Evolutionary conservation across 805 yeast genomes (phyloP).

Genomic region (Candida khao-thaluensis): DNA sequence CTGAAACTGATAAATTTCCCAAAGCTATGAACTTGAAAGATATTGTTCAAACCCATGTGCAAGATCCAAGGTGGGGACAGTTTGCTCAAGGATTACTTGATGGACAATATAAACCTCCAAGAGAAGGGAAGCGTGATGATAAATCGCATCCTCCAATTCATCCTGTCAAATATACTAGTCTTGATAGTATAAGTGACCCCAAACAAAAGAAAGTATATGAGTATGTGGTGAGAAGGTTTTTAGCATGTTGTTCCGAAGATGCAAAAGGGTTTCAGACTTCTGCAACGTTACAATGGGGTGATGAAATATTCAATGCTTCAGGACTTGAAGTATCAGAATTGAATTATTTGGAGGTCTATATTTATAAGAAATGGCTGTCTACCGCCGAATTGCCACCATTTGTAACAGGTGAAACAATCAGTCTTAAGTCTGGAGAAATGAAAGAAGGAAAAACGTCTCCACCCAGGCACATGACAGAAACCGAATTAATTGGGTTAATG

Average conservation of each 20-base stretch:
- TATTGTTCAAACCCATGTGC: conserved; percentile 60
- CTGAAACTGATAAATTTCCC: conserved; percentile 92
- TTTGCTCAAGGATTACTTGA: conserved; percentile 51
- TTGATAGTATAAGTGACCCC: conserved; percentile 23
- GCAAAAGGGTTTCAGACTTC: conserved; percentile 75
- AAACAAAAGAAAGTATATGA: conserved; percentile 77
- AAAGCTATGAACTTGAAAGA: conserved; percentile 64
- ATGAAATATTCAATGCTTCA: conserved; percentile 66
- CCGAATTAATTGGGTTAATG: conserved; percentile 90
- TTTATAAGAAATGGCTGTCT: conserved; percentile 77
- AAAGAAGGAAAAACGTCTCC: conserved; percentile 76
- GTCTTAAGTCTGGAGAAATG: conserved; percentile 56
- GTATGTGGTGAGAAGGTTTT: conserved; percentile 77
- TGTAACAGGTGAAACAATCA: conserved; percentile 52
- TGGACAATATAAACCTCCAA: conserved; percentile 59
- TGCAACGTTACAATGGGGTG: conserved; percentile 71
- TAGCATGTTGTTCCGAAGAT: conserved; percentile 91
- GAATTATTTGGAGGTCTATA: conserved; percentile 79
- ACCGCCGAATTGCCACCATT: conserved; percentile 64
- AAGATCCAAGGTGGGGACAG: conserved; percentile 63
- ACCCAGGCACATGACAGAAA: conserved; percentile 83
- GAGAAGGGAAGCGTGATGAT: conserved; percentile 83
- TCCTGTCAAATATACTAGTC: conserved; percentile 59
- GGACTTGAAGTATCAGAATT: conserved; percentile 72
- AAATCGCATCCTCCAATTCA: conserved; percentile 99